phyloP scores from a whole-genome alignment of 139 green algal species.

The Ettlia oleoabundans region DNA sequence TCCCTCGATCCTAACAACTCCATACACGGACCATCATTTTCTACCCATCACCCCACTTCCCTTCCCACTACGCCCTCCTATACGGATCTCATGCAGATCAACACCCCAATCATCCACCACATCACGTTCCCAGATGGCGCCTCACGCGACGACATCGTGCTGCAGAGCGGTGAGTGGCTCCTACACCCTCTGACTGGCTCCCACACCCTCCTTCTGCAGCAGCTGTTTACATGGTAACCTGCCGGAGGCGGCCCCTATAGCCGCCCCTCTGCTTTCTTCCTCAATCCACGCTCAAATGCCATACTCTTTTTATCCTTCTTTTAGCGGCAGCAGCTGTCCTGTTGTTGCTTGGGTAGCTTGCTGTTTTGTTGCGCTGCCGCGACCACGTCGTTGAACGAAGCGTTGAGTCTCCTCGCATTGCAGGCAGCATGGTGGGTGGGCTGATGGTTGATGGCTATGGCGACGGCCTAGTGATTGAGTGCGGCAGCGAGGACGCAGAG shows the following conservation, averaged over 20 bases:
- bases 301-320: no score
- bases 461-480: slow-evolving; percentile 93
- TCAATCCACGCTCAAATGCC: no score
- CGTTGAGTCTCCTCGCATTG: not conserved
- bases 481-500: slow-evolving; percentile 77
- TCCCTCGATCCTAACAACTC: no score
- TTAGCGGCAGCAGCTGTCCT: not conserved
- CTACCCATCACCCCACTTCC: not conserved
- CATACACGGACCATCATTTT: no score
- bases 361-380: no score
- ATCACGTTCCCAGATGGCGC: slow-evolving; percentile 62
- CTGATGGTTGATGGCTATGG: slow-evolving; percentile 95
- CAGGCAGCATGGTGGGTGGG: slow-evolving; percentile 72
- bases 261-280: no score
- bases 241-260: no score
- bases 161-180: slow-evolving; percentile 16
- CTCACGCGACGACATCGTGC: slow-evolving; percentile 56
- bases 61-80: not conserved
- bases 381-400: no score
- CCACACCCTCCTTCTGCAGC: no score
- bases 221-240: no score
- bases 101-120: slow-evolving; percentile 92
- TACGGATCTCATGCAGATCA: slow-evolving; percentile 40
- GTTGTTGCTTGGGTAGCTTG: not conserved
- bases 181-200: not conserved